Evolutionary conservation across 768 basidiomycete species (phyloP).

Genomic region (Psilocybe subaeruginosa): DNA sequence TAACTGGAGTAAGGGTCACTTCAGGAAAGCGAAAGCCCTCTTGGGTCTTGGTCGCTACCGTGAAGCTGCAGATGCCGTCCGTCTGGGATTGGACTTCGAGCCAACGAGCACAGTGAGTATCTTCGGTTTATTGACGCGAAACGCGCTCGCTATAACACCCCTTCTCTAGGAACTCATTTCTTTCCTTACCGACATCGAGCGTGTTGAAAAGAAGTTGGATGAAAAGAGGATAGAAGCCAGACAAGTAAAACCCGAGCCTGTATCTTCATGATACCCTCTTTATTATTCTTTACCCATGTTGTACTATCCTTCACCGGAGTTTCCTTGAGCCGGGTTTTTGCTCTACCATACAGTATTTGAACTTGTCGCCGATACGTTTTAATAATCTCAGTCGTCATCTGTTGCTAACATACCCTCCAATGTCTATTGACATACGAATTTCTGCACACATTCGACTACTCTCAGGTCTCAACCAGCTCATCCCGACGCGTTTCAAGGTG

Average conservation of each 20-base stretch:
- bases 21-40: constrained; percentile 90
- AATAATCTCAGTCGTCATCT: too few relatives aligned
- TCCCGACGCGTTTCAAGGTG: too few relatives aligned
- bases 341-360: background rate
- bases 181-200: constrained; percentile 40
- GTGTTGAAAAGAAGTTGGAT: constrained; percentile 27
- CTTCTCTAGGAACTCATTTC: constrained; percentile 30
- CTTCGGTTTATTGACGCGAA: background rate
- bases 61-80: constrained; percentile 83
- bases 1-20: constrained; percentile 95
- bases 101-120: constrained; percentile 46
- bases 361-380: background rate
- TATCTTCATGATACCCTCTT: constrained; percentile 11
- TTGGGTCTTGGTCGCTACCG: constrained; percentile 66
- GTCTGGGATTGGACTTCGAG: constrained; percentile 86
- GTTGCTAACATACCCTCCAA: too few relatives aligned
- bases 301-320: constrained; percentile 1
- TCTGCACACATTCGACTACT: too few relatives aligned
- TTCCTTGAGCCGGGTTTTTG: background rate
- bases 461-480: too few relatives aligned
- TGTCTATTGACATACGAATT: too few relatives aligned
- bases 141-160: background rate
- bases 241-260: constrained; percentile 11
- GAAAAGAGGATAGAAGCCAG: constrained; percentile 24
- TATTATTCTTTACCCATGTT: constrained; percentile 3